phyloP scores from a whole-genome alignment of 1,284 basidiomycete genomes.

The Malassezia furfur region DNA sequence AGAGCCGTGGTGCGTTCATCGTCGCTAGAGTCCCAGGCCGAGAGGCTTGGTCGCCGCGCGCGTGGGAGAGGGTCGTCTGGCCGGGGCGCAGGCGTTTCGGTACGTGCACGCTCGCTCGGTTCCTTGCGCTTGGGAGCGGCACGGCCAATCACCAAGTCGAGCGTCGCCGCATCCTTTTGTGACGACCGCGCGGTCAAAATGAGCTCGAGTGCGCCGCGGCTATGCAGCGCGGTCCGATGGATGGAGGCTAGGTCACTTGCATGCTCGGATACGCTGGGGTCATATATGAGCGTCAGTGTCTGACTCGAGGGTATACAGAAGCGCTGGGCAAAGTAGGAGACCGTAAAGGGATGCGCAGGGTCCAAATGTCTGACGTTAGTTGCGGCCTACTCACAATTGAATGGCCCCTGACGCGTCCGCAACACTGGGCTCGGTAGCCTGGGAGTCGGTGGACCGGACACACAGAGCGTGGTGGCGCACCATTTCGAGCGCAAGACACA shows the following conservation, averaged over 20 bases:
- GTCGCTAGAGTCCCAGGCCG: constrained; percentile 16
- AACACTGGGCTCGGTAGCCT: not conserved
- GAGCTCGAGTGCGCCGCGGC: constrained; percentile 19
- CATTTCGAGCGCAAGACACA: constrained; percentile 43
- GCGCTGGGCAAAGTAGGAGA: constrained; percentile 31
- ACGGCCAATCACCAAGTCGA: constrained; percentile 1
- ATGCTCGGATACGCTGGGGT: constrained; percentile 1
- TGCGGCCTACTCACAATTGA: not conserved
- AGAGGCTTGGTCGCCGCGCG: constrained; percentile 13
- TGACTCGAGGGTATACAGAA: constrained; percentile 20
- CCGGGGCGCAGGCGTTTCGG: constrained; percentile 5
- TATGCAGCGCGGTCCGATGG: not conserved
- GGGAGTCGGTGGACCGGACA: constrained; percentile 7
- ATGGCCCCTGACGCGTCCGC: not conserved
- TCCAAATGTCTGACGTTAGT: constrained; percentile 18
- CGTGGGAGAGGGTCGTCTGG: constrained; percentile 37
- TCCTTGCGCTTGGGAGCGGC: not conserved
- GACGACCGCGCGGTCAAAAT: constrained; percentile 17
- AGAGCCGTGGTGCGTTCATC: constrained; percentile 5
- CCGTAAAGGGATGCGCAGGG: constrained; percentile 32
- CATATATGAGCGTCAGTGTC: constrained; percentile 1
- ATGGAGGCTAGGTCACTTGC: not conserved
- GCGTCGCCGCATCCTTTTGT: not conserved
- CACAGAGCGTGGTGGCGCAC: constrained; percentile 35
- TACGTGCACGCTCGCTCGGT: not conserved